These are phyloP conservation scores for Aspergillus saccharolyticus DNA, from an alignment of 495 filamentous ascomycete species.

Conservation along the genomic window DNA sequence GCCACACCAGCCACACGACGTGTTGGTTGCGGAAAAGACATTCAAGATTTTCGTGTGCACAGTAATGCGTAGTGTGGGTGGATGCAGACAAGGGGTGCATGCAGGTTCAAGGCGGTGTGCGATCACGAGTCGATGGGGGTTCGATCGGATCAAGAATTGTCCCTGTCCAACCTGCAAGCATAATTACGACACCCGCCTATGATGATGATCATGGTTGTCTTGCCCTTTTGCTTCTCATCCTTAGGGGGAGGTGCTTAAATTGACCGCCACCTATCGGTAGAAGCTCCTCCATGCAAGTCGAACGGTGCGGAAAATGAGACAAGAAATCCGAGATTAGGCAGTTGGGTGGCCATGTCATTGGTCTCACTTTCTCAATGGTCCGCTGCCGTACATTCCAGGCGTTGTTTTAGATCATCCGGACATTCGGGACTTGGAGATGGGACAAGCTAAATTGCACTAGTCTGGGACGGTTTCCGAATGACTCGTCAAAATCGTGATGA, in stretches of 20 bases:
- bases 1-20: background rate
- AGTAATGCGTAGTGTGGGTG: background rate
- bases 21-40: conserved; percentile 3
- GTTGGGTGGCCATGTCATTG: conserved; percentile 2
- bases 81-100: conserved; percentile 15
- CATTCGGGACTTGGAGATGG: conserved; percentile 19
- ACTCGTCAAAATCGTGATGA: conserved; percentile 12
- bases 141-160: conserved; percentile 4
- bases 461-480: background rate
- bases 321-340: background rate
- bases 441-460: conserved; percentile 13
- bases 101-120: conserved; percentile 22
- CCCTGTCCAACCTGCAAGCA: background rate
- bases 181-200: background rate
- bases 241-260: background rate
- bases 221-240: background rate
- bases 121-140: conserved; percentile 4
- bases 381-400: conserved; percentile 2
- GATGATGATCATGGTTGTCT: background rate
- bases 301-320: background rate
- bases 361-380: conserved; percentile 1
- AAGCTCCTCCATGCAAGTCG: background rate
- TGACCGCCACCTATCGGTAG: conserved; percentile 1
- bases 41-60: background rate
- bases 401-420: conserved; percentile 24